Percentiles rank a stretch among this genome's conserved stretches.
These are phyloP conservation scores for Persicaria maculosa DNA, from an alignment of 148 eudicot species.

Conservation along the genomic window DNA sequence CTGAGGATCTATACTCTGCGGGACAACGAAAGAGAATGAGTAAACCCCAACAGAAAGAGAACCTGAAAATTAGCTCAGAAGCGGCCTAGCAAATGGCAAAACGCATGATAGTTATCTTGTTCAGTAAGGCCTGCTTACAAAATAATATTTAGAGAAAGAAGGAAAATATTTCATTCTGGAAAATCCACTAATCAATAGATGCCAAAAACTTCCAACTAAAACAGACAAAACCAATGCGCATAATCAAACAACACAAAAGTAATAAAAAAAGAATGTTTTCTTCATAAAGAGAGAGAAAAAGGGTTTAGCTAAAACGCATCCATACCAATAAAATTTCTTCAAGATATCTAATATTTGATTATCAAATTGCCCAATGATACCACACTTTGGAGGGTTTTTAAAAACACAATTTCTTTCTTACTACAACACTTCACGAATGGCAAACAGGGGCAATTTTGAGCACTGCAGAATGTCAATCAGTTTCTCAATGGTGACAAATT, in stretches of 20 bases:
- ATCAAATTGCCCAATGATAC: background rate
- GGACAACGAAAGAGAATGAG: background rate
- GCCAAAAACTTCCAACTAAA: background rate
- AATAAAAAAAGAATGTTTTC: background rate
- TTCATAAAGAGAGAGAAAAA: background rate
- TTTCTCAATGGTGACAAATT: too few relatives aligned
- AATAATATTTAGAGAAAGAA: background rate
- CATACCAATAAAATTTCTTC: background rate
- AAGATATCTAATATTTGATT: background rate
- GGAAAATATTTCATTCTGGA: background rate
- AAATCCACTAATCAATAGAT: background rate
- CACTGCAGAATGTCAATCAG: too few relatives aligned
- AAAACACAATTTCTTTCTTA: too few relatives aligned
- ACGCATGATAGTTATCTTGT: conserved; percentile 92
- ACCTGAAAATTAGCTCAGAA: conserved; percentile 28
- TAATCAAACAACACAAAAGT: background rate
- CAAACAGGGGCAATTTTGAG: too few relatives aligned
- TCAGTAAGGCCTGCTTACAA: conserved; percentile 68
- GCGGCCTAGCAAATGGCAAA: conserved; percentile 93
- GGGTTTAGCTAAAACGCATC: background rate
- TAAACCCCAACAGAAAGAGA: background rate
- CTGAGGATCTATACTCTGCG: background rate
- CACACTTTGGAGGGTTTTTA: too few relatives aligned
- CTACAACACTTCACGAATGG: too few relatives aligned
- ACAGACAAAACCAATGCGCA: background rate